phyloP scores from a whole-genome alignment of 257 asterid genomes.

The Catharanthus roseus region DNA sequence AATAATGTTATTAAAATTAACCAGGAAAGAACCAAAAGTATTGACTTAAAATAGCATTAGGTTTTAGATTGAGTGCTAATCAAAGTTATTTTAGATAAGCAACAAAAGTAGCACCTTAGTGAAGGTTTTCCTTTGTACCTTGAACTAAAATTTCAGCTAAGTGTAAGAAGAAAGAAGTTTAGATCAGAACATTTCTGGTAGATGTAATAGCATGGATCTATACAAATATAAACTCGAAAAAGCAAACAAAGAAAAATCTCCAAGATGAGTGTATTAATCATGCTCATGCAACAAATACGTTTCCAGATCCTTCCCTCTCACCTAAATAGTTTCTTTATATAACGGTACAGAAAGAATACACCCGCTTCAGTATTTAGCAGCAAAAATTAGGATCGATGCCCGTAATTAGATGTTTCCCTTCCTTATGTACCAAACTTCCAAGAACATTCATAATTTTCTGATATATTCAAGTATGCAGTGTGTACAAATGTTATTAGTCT shows the following conservation, averaged over 20 bases:
- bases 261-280: neutral
- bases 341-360: neutral
- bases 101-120: neutral
- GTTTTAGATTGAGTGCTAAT: neutral
- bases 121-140: neutral
- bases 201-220: neutral
- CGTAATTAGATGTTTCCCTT: neutral
- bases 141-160: neutral
- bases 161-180: conserved; percentile 1
- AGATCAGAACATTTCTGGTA: conserved; percentile 1
- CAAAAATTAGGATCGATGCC: neutral
- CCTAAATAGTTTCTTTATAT: neutral
- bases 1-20: conserved; percentile 2
- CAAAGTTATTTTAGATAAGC: neutral
- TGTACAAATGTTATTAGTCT: neutral
- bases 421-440: neutral
- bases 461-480: neutral
- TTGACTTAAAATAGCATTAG: neutral
- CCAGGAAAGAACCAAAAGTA: neutral
- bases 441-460: neutral
- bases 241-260: neutral
- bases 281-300: neutral
- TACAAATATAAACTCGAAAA: neutral
- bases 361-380: neutral
- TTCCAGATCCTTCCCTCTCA: neutral